Evolutionary conservation across 345 rosid species (phyloP).

Genomic region (Nephelium lappaceum): DNA sequence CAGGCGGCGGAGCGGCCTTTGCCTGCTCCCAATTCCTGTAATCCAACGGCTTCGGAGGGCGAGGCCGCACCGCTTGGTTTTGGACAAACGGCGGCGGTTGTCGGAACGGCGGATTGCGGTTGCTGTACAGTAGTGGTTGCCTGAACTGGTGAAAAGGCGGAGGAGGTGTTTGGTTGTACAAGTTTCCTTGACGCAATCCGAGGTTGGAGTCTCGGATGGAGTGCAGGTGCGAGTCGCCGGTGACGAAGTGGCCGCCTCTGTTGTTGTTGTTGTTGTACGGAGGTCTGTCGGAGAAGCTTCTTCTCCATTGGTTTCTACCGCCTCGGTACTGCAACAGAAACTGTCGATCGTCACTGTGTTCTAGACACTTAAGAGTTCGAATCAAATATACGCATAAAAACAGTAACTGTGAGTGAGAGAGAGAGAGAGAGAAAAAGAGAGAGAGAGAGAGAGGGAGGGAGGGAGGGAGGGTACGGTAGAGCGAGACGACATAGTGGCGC

Average conservation of each 20-base stretch:
- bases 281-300: conserved; percentile 57
- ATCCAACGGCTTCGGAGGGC: conserved; percentile 58
- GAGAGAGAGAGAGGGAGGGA: neutral
- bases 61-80: conserved; percentile 44
- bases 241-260: conserved; percentile 37
- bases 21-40: conserved; percentile 80
- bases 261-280: conserved; percentile 32
- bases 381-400: neutral
- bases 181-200: conserved; percentile 39
- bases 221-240: conserved; percentile 52
- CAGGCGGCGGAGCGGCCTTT: conserved; percentile 49
- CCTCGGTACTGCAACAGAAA: conserved; percentile 56
- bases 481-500: conserved; percentile 50
- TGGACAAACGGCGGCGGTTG: conserved; percentile 39
- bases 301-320: conserved; percentile 49
- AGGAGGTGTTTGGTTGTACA: conserved; percentile 26
- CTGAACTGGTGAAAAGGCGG: conserved; percentile 25
- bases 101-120: conserved; percentile 32
- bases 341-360: neutral
- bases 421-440: neutral
- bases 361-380: neutral
- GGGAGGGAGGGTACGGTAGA: conserved; percentile 41
- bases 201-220: conserved; percentile 51
- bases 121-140: conserved; percentile 34
- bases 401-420: neutral